A percentile compares a stretch with the other conserved stretches of the same genome.
Conservation (phyloP, 2,329 filamentous ascomycete species). For the Coniochaeta sp. region DNA sequence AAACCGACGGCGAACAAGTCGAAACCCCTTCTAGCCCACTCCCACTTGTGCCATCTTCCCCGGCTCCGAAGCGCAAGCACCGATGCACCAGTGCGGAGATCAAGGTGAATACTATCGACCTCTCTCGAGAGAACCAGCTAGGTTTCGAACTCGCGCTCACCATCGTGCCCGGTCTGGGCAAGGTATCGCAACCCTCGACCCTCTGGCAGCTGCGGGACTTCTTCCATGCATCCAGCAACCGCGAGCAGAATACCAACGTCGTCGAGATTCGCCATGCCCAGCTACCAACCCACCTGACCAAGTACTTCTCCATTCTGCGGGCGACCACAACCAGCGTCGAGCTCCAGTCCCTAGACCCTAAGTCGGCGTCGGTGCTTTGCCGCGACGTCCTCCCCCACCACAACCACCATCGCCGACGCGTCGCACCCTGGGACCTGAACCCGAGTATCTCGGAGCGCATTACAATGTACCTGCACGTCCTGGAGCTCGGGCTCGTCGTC, state of each 20-base stretch:
- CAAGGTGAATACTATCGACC: neutral
- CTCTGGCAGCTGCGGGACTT: constrained; percentile 1
- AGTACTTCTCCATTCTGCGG: constrained; percentile 31
- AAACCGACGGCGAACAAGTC: neutral
- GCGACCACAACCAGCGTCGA: constrained; percentile 42
- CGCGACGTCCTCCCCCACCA: constrained; percentile 24
- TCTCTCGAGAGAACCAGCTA: neutral
- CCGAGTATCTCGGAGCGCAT: constrained; percentile 39
- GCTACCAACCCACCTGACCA: constrained; percentile 8
- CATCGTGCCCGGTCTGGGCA: constrained; percentile 12
- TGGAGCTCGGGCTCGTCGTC: constrained; percentile 63
- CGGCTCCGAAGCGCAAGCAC: neutral
- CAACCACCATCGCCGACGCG: constrained; percentile 12
- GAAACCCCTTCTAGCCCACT: neutral
- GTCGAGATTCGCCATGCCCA: constrained; percentile 1
- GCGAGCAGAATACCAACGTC: constrained; percentile 3
- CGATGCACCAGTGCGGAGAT: neutral
- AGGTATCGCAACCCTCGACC: constrained; percentile 5
- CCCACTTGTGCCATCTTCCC: neutral
- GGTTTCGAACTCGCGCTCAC: constrained; percentile 7
- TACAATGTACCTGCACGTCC: constrained; percentile 57
- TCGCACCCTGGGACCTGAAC: constrained; percentile 22
- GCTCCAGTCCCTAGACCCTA: constrained; percentile 27
- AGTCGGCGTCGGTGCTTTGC: constrained; percentile 13
- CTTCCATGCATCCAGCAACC: neutral